These are phyloP conservation scores for Salisapilia sapeloensis DNA, from an alignment of 352 stramenopile genomes.

Conservation along the genomic window DNA sequence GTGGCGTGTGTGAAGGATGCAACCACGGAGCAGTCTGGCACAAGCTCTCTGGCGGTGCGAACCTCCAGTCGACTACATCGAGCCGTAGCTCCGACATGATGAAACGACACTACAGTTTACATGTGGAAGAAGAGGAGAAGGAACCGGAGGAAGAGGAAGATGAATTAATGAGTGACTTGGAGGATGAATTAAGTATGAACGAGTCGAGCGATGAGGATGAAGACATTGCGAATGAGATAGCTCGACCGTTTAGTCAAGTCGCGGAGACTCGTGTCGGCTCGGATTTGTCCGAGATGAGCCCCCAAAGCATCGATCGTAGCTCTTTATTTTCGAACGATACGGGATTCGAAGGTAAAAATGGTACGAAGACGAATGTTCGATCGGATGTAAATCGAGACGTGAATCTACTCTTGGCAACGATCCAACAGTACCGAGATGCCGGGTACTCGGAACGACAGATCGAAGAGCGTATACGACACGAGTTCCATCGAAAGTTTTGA, in stretches of 20 bases:
- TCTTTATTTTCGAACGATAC: background rate
- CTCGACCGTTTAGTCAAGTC: no score
- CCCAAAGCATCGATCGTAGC: background rate
- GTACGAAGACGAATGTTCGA: background rate
- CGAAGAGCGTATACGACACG: slow-evolving; percentile 34
- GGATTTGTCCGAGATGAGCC: background rate
- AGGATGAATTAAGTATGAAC: slow-evolving; percentile 10
- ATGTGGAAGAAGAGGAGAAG: slow-evolving; percentile 16
- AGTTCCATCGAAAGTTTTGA: no score
- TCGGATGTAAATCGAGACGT: slow-evolving; percentile 6
- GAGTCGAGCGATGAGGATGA: slow-evolving; percentile 47
- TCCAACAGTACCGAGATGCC: slow-evolving; percentile 37
- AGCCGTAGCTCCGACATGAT: slow-evolving; percentile 5
- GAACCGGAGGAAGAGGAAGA: slow-evolving; percentile 5
- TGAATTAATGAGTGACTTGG: slow-evolving; percentile 13
- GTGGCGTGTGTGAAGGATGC: slow-evolving; percentile 52
- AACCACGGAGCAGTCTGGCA: slow-evolving; percentile 57
- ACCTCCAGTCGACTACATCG: slow-evolving; percentile 5
- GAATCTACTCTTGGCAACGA: slow-evolving; percentile 35
- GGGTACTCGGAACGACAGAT: slow-evolving; percentile 48
- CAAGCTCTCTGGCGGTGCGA: slow-evolving; percentile 24
- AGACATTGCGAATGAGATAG: slow-evolving; percentile 56
- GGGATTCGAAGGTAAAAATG: background rate
- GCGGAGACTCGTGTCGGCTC: background rate
- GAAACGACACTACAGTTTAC: slow-evolving; percentile 3